Conservation (phyloP, 257 asterid species). For the Ophiorrhiza pumila region DNA sequence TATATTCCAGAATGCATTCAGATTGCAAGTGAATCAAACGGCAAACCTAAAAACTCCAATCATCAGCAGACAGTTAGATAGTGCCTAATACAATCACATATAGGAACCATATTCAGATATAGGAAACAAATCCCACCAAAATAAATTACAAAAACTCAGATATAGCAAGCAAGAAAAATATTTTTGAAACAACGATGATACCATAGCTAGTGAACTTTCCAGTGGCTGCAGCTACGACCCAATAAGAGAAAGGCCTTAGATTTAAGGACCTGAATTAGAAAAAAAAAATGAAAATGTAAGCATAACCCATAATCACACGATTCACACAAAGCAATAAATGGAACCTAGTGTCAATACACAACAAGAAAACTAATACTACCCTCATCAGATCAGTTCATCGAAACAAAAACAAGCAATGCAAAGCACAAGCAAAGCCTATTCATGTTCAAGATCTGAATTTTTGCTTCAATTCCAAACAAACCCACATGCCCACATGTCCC, state of each 20-base stretch:
- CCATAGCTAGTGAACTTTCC: constrained; percentile 21
- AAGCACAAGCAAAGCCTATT: constrained; percentile 11
- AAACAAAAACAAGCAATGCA: not conserved
- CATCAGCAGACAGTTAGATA: not conserved
- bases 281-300: constrained; percentile 7
- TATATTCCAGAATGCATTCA: not conserved
- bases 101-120: not conserved
- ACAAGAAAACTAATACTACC: not conserved
- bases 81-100: not conserved
- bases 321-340: constrained; percentile 2
- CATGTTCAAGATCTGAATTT: constrained; percentile 18
- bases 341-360: not conserved
- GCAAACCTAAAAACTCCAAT: not conserved
- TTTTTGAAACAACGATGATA: not conserved
- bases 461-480: constrained; percentile 16
- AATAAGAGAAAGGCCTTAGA: not conserved
- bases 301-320: constrained; percentile 5
- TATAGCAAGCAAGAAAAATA: not conserved
- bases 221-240: constrained; percentile 1
- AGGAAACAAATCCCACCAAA: not conserved
- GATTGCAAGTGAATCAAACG: not conserved
- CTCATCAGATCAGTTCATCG: constrained; percentile 13
- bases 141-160: not conserved
- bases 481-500: constrained; percentile 12
- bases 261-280: constrained; percentile 20